These are phyloP conservation scores for Wickerhamiella dianesei DNA, from an alignment of 805 yeast species.

Conservation along the genomic window DNA sequence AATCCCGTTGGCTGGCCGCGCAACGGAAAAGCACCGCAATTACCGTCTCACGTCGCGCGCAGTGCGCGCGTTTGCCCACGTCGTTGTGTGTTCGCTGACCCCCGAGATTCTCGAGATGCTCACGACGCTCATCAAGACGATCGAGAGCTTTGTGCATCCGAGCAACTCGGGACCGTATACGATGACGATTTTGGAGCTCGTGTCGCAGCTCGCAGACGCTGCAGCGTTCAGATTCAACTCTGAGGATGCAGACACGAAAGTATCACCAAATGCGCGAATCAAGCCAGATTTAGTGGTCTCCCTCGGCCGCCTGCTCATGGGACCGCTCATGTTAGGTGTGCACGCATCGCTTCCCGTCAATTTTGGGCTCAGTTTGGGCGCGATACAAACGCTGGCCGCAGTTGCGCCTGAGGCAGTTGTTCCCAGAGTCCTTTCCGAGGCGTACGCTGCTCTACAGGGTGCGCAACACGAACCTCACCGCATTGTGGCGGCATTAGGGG, in stretches of 20 bases:
- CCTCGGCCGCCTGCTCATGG: slow-evolving; percentile 32
- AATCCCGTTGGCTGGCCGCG: background rate
- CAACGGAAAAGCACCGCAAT: background rate
- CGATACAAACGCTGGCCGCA: slow-evolving; percentile 35
- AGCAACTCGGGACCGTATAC: slow-evolving; percentile 92
- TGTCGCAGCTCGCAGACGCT: slow-evolving; percentile 39
- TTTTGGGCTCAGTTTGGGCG: slow-evolving; percentile 4
- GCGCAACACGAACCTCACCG: slow-evolving; percentile 50
- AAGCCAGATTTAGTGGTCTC: slow-evolving; percentile 30
- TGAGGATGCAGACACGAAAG: background rate
- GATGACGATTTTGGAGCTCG: slow-evolving; percentile 46
- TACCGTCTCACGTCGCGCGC: background rate
- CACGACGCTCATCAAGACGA: slow-evolving; percentile 43
- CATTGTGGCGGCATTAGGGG: slow-evolving; percentile 54
- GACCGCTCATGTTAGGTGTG: slow-evolving; percentile 41
- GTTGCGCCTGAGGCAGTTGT: slow-evolving; percentile 37
- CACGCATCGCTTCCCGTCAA: slow-evolving; percentile 26
- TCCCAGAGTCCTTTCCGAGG: slow-evolving; percentile 34
- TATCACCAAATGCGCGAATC: background rate
- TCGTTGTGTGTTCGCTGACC: slow-evolving; percentile 47
- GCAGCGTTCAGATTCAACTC: slow-evolving; percentile 26
- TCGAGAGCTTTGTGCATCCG: slow-evolving; percentile 79
- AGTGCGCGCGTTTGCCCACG: slow-evolving; percentile 24
- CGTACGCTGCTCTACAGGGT: slow-evolving; percentile 41
- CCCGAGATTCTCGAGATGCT: slow-evolving; percentile 25